These are phyloP conservation scores for Leccinum arenicola DNA, from an alignment of 768 basidiomycete genomes.

Conservation along the genomic window DNA sequence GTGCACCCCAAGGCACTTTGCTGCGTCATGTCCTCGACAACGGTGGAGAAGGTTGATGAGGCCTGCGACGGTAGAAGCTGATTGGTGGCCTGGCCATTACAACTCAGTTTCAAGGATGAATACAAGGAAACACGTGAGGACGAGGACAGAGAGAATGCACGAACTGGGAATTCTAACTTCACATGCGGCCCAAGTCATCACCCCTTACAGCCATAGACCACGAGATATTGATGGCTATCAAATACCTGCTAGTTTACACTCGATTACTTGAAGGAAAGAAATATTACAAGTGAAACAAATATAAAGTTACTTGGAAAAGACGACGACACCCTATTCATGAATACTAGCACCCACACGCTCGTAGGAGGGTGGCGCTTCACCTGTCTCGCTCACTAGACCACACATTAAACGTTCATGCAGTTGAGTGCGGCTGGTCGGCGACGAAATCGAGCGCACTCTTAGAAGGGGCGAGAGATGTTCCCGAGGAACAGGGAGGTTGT, in stretches of 20 bases:
- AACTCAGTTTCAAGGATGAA: neutral
- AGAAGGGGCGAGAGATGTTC: constrained; percentile 34
- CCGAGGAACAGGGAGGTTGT: neutral
- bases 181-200: neutral
- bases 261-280: neutral
- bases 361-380: constrained; percentile 75
- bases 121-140: neutral
- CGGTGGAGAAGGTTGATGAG: constrained; percentile 16
- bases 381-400: constrained; percentile 76
- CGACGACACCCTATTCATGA: neutral
- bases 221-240: neutral
- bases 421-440: constrained; percentile 40
- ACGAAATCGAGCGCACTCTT: constrained; percentile 32
- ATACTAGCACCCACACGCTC: neutral
- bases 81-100: constrained; percentile 10
- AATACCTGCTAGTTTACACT: neutral
- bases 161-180: no score
- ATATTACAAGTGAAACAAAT: neutral
- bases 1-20: neutral
- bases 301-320: neutral
- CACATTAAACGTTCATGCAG: constrained; percentile 80
- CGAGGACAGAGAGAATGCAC: neutral
- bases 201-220: neutral
- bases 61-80: constrained; percentile 21
- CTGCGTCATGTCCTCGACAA: constrained; percentile 8